Base-by-base conservation (phyloP, 768 basidiomycete species). In the Grammothele lineata region DNA sequence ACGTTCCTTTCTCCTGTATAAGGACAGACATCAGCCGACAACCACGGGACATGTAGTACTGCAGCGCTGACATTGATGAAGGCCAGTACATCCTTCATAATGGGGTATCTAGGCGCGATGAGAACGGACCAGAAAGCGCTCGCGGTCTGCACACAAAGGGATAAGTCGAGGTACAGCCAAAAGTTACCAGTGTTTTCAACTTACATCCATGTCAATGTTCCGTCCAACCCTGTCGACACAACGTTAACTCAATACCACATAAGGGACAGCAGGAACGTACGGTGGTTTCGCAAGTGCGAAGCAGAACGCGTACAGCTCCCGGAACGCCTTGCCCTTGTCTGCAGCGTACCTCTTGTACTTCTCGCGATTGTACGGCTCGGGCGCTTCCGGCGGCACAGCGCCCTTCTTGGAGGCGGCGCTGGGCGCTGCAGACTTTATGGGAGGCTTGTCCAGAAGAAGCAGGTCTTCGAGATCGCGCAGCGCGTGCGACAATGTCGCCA, bases 191-290 rank as follows among this genome's bases (percentile, higher is more conserved):
- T 8, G 14, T 35, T 37, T 14, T 26, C n/a, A 18, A 56, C 70
- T 57, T 51, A 86, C 87, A 69, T 91, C 87, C 73, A 91, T 86
- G 42, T 90, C 87, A 51, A 90, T 80, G 60, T 87, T 90, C 54
- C 81, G 76, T 17, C 80, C 79, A 61, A 78, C 75, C 61, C 87
- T 89, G 45, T 19, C 34, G 26, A 22, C 25, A 40, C n/a, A 15
- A 19, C 15, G n/a, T 15, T 2, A 26, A 15, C 8, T 11, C 8
- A n/a, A 25, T 17, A 3, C 10, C 21, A 17, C 12, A 14, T 33
- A 36, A 15, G 24, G 30, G 25, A 35, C 38, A 37, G 32, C n/a
- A 27, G 32, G 32, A 37, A 76, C 85, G 61, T 65, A 92, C 85
- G 78, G 73, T 23, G 80, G 76, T 65, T 89, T 91, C 23, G 81